Evolutionary conservation across 768 basidiomycete species (phyloP).

Genomic region (Calvatia gigantea): DNA sequence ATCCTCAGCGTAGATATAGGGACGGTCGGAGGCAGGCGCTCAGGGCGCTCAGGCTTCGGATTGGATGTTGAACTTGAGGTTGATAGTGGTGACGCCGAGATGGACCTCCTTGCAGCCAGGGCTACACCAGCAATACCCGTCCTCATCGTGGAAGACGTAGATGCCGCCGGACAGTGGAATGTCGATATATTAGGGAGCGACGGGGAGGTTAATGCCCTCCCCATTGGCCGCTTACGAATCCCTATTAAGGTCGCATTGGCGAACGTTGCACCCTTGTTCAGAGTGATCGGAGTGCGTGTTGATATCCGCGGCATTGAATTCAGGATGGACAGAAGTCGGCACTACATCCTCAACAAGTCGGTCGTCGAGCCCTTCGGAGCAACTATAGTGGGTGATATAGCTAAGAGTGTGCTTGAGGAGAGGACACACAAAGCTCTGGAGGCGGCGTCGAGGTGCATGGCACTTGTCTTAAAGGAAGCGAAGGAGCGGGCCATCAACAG

Average conservation of each 20-base stretch:
- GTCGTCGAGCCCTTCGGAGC: constrained; percentile 32
- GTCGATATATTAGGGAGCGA: neutral
- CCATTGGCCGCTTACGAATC: neutral
- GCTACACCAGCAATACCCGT: constrained; percentile 11
- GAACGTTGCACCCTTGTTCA: constrained; percentile 25
- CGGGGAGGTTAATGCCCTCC: neutral
- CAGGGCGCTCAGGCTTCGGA: constrained; percentile 23
- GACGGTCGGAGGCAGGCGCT: constrained; percentile 7
- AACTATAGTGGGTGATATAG: constrained; percentile 24
- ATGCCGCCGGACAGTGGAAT: neutral
- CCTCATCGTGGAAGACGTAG: constrained; percentile 13
- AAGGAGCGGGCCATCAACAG: constrained; percentile 14
- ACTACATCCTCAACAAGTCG: constrained; percentile 37
- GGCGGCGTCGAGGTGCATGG: constrained; percentile 24
- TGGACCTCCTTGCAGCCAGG: neutral
- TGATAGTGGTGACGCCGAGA: constrained; percentile 14
- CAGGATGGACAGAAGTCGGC: constrained; percentile 29
- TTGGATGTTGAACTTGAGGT: constrained; percentile 30
- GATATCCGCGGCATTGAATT: constrained; percentile 26
- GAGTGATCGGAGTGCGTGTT: constrained; percentile 27
- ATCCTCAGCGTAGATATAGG: constrained; percentile 33
- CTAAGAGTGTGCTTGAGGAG: constrained; percentile 24
- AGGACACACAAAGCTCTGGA: constrained; percentile 24
- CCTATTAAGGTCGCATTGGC: neutral
- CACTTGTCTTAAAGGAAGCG: constrained; percentile 22